Evolutionary conservation across 2,329 filamentous ascomycete species (phyloP), one percentile per base, ranked within the genome.

Genomic region (Blumeria graminis): DNA sequence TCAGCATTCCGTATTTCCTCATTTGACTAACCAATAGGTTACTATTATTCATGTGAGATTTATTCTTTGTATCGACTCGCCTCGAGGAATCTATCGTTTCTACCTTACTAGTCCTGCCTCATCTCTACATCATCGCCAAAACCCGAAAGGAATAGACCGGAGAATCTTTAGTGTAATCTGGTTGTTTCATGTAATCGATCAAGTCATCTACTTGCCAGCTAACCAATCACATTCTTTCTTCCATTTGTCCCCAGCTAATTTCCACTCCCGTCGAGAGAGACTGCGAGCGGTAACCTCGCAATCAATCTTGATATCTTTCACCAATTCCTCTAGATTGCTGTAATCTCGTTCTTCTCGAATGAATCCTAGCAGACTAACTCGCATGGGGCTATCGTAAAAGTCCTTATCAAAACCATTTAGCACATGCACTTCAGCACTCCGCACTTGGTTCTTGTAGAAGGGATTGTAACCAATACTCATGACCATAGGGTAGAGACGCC

Each of bases 401-500:
- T 96, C 88, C 41, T 74, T 71, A 1, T 70, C 68, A 67, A 95
- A 94, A 46, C 74, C 68, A 65, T 86, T 81, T 69, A 98, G 76
- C 56, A 98, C 77, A 71, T 94, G 88, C 57, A 94, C 88, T 74
- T 94, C 88, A 55, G 92, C 88, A 60, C 79, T 86, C 60, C 86
- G 81, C 51, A 86, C 80, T 4, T 76, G 81, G 74, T 98, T 96
- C 68, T 89, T 88, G 76, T 94, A 98, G 71, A 89, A 96, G 0
- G 92, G 92, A 70, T 96, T 98, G 76, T 89, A 96, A 48, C 92
- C 92, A 62, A 95, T 90, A 59, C 81, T 86, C 82, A 95, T 85
- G 61, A 94, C 88, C 76, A 93, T 92, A 0, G 86, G 86, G 69
- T 82, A 86, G 57, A 92, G 72, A 48, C 66, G 64, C 63, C 63